Base-by-base conservation (phyloP, 345 rosid genomes). In the Cardamine resedifolia region DNA sequence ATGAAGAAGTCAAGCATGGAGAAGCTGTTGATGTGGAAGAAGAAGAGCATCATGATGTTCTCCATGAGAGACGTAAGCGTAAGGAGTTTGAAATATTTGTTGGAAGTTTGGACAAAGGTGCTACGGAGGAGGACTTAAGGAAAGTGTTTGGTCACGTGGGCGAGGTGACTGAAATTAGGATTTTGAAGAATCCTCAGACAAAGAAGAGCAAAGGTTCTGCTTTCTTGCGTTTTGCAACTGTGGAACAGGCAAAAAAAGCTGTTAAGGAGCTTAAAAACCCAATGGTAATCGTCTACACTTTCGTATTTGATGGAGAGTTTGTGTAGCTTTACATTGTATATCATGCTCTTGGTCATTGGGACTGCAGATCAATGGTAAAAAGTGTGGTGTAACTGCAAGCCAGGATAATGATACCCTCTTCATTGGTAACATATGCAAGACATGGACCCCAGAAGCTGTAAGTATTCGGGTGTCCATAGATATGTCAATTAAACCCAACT, bases 191-290 rank as follows among this genome's bases (percentile, higher is more conserved):
- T 67, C 86, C 94, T 15, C 96, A 87, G 72, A 90, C 99, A 56
- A 95, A 84, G 81, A 95, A 88, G 78, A 95, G 93, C 78, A 90
- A 95, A 72, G 99, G 99, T 10, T 95, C 87, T 85, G 99, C 99
- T 23, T 95, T 95, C 81, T 77, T 95, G 79, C 96, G 99, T 31
- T 95, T 91, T 86, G 92, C 98, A 9, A 80, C 85, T 61, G 85
- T 87, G 45, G 97, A 88, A 80, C 99, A 95, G 81, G 99, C 99
- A 72, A 91, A 84, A 79, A 84, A 80, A 74, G 99, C 98, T 74
- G 87, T 87, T 59, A 83, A 78, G 8, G 94, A 88, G 74, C 86
- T 91, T 19, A 95, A 83, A 79, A 84, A 83, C 64, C 96, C 98
- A 61, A 86, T 86, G 99, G 99, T 95, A 95, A 66, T 72, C 72